Evolutionary conservation across 2,329 filamentous ascomycete genomes (phyloP).

Genomic region (Alternaria arborescens): DNA sequence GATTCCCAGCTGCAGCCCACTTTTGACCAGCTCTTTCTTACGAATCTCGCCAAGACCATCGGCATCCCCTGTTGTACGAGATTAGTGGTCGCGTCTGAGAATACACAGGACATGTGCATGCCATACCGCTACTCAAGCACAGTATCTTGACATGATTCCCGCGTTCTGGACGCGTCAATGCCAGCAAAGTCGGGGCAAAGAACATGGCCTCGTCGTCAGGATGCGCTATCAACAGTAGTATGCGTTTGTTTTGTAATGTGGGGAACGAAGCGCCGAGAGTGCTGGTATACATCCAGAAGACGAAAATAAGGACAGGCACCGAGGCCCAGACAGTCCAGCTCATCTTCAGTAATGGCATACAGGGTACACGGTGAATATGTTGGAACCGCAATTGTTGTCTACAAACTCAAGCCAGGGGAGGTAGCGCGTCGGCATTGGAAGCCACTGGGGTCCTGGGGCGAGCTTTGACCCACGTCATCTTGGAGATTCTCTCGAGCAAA

Average conservation of each 20-base stretch:
- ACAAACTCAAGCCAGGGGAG: background rate
- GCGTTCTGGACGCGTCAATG: slow-evolving; percentile 79
- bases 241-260: slow-evolving; percentile 79
- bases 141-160: slow-evolving; percentile 95
- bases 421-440: slow-evolving; percentile 1
- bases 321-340: slow-evolving; percentile 51
- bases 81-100: slow-evolving; percentile 12
- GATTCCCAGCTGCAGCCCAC: slow-evolving; percentile 78
- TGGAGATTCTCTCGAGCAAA: slow-evolving; percentile 26
- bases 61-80: slow-evolving; percentile 70
- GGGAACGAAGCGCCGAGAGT: slow-evolving; percentile 65
- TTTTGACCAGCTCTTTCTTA: slow-evolving; percentile 83
- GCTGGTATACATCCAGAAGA: slow-evolving; percentile 59
- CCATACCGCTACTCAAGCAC: slow-evolving; percentile 82
- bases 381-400: background rate
- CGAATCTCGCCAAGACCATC: slow-evolving; percentile 86
- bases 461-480: slow-evolving; percentile 28
- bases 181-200: slow-evolving; percentile 87
- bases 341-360: slow-evolving; percentile 40
- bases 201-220: slow-evolving; percentile 99
- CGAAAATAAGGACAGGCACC: slow-evolving; percentile 54
- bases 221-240: slow-evolving; percentile 93
- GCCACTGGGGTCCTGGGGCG: slow-evolving; percentile 14
- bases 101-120: background rate
- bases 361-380: background rate